Conservation (phyloP, 2,329 filamentous ascomycete genomes). For the Diaporthe vaccinii region DNA sequence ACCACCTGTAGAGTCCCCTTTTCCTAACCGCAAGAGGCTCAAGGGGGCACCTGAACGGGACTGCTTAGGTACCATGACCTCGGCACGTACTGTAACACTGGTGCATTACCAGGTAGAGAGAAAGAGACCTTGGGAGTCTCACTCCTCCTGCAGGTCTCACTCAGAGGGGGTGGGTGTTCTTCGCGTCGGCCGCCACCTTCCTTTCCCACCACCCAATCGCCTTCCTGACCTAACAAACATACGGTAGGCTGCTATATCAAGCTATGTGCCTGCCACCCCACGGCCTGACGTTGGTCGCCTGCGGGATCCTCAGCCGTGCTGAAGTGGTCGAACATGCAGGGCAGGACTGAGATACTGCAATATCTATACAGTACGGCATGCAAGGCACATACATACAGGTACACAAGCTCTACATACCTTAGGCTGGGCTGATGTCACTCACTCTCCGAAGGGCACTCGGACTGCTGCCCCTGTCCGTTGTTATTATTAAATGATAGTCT, state of each 20-base stretch:
- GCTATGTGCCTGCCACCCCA: background rate
- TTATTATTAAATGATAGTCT: background rate
- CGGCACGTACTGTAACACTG: constrained; percentile 13
- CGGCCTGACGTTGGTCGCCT: background rate
- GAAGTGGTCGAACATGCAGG: constrained; percentile 1
- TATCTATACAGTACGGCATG: constrained; percentile 13
- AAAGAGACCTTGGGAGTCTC: background rate
- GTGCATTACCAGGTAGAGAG: constrained; percentile 16
- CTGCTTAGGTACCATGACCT: constrained; percentile 8
- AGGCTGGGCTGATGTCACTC: constrained; percentile 32
- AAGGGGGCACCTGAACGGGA: constrained; percentile 7
- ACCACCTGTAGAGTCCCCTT: constrained; percentile 29
- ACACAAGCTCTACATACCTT: background rate
- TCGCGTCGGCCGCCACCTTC: constrained; percentile 1
- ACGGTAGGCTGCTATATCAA: background rate
- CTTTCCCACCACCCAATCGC: background rate
- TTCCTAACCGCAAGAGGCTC: constrained; percentile 20
- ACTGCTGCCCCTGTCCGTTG: constrained; percentile 22
- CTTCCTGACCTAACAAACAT: background rate
- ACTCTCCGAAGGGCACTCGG: background rate
- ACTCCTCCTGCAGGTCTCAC: constrained; percentile 27
- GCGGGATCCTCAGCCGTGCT: constrained; percentile 25
- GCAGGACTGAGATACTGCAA: background rate
- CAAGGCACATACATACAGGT: constrained; percentile 24
- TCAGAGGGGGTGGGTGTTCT: background rate